phyloP scores from a whole-genome alignment of 208 protist species.

The Blastocrithidia nonstop region DNA sequence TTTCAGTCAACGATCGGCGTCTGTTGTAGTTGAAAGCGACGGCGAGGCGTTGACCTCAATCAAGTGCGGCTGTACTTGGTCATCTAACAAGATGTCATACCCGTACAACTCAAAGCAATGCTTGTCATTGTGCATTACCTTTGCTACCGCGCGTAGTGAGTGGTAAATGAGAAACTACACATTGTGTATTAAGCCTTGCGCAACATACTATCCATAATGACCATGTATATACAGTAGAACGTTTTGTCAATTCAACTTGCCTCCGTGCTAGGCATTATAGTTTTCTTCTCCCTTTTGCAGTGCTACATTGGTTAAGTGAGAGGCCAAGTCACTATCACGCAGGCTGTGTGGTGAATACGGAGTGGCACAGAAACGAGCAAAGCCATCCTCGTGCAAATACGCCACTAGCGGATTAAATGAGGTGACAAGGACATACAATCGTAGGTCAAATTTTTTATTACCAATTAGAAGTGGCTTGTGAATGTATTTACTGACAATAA shows the following conservation, averaged over 20 bases:
- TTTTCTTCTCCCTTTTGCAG: conserved; percentile 89
- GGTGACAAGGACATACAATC: conserved; percentile 94
- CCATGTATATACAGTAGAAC: conserved; percentile 77
- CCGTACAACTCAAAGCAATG: conserved; percentile 97
- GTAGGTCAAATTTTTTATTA: conserved; percentile 95
- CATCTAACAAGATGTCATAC: conserved; percentile 95
- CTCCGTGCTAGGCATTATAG: conserved; percentile 89
- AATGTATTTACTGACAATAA: conserved; percentile 91
- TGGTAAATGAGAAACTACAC: conserved; percentile 90
- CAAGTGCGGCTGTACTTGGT: conserved; percentile 89
- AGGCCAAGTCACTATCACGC: conserved; percentile 45
- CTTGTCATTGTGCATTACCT: conserved; percentile 89
- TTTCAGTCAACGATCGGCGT: conserved; percentile 74
- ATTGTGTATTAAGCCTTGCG: conserved; percentile 57
- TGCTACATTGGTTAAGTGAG: conserved; percentile 95
- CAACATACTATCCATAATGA: conserved; percentile 44
- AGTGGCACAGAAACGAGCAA: conserved; percentile 91
- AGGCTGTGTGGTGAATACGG: conserved; percentile 49
- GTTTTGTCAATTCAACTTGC: conserved; percentile 88
- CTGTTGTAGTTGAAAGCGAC: conserved; percentile 75
- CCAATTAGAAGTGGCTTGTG: conserved; percentile 90
- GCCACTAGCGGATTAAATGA: conserved; percentile 86
- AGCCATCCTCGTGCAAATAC: conserved; percentile 85
- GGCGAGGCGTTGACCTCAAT: conserved; percentile 94
- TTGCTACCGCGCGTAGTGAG: conserved; percentile 79